Conservation (phyloP, 2,329 filamentous ascomycete genomes). For the Aphanocladium album region DNA sequence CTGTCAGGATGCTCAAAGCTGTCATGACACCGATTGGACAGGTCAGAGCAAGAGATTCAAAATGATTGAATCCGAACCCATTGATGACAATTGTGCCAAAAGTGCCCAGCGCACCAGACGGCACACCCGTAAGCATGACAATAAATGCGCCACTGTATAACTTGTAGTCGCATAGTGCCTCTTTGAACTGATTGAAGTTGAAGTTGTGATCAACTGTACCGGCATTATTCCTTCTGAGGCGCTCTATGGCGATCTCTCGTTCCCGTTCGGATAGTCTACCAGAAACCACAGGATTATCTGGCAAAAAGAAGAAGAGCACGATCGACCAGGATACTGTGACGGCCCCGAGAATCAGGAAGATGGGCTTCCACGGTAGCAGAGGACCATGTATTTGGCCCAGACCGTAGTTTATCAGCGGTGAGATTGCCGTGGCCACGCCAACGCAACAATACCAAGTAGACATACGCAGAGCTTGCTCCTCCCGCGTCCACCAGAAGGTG, state of each 20-base stretch:
- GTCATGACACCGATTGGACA: conserved; percentile 49
- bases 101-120: conserved; percentile 41
- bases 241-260: conserved; percentile 44
- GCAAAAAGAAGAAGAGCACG: conserved; percentile 51
- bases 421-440: conserved; percentile 57
- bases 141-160: conserved; percentile 53
- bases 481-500: conserved; percentile 12
- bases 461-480: conserved; percentile 35
- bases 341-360: conserved; percentile 56
- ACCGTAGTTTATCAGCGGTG: conserved; percentile 54
- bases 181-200: conserved; percentile 40
- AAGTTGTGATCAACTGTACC: conserved; percentile 40
- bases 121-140: conserved; percentile 35
- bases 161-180: conserved; percentile 47
- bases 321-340: conserved; percentile 50
- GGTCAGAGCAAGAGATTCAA: conserved; percentile 41
- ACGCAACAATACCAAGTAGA: conserved; percentile 34
- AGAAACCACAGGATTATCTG: conserved; percentile 58
- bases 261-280: conserved; percentile 56
- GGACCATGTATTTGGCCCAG: conserved; percentile 50
- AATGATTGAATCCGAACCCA: conserved; percentile 25
- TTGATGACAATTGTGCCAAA: conserved; percentile 25
- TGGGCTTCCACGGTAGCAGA: conserved; percentile 49
- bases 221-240: conserved; percentile 22
- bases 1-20: conserved; percentile 42